phyloP scores from a whole-genome alignment of 2,329 filamentous ascomycete species.

The Ceratocystiopsis minuta region DNA sequence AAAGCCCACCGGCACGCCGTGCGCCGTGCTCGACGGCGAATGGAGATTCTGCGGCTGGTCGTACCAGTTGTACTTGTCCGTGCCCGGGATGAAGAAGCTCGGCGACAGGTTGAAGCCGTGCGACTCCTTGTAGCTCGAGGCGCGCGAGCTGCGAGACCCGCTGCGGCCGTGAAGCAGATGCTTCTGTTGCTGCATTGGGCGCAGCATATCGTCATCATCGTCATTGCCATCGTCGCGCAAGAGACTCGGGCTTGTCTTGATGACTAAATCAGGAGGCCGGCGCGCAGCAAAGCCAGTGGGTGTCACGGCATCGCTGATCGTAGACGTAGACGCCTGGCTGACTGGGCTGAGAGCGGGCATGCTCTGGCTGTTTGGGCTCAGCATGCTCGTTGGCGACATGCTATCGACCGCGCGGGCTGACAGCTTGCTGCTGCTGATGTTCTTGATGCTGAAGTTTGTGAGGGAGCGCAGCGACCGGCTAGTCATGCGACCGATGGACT shows the following conservation, averaged over 20 bases:
- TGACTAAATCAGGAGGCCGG: slow-evolving; percentile 9
- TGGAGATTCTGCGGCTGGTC: slow-evolving; percentile 14
- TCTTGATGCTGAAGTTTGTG: too few species aligned
- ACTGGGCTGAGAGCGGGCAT: slow-evolving; percentile 19
- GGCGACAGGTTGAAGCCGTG: slow-evolving; percentile 43
- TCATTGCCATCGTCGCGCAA: background rate
- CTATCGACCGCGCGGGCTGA: too few species aligned
- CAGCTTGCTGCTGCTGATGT: slow-evolving; percentile 25
- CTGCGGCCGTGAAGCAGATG: slow-evolving; percentile 25
- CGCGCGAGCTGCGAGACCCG: slow-evolving; percentile 21
- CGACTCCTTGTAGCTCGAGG: slow-evolving; percentile 38
- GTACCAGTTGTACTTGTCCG: slow-evolving; percentile 24
- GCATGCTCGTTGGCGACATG: slow-evolving; percentile 18
- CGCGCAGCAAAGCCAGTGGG: slow-evolving; percentile 12
- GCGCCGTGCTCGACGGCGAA: too few species aligned
- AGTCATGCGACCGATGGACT: slow-evolving; percentile 11
- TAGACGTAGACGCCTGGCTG: background rate
- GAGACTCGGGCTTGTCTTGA: background rate
- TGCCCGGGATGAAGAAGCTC: slow-evolving; percentile 38
- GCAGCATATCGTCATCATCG: slow-evolving; percentile 1
- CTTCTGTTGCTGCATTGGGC: slow-evolving; percentile 1
- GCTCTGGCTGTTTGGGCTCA: slow-evolving; percentile 30
- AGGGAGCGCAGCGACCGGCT: background rate
- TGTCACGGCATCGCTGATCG: background rate
- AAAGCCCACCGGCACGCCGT: background rate